These are phyloP conservation scores for Colletotrichum spinosum DNA, from an alignment of 2,329 filamentous ascomycete species.

Conservation along the genomic window DNA sequence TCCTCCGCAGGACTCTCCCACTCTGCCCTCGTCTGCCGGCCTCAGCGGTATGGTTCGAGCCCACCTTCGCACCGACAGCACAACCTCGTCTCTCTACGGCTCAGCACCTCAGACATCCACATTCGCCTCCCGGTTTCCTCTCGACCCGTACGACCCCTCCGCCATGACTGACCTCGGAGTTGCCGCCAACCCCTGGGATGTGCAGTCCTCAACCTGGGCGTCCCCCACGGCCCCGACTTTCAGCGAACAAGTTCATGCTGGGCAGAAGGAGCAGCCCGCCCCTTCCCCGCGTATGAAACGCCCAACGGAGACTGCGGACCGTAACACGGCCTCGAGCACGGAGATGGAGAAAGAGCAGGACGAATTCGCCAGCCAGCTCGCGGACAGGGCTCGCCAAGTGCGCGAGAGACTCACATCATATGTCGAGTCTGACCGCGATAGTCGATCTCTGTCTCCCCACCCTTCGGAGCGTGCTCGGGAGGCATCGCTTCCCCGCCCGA, in stretches of 20 bases:
- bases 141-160: constrained; percentile 46
- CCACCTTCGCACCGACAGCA: constrained; percentile 85
- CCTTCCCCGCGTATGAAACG: neutral
- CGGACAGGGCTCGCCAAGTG: constrained; percentile 73
- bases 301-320: constrained; percentile 7
- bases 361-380: constrained; percentile 80
- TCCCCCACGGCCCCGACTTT: constrained; percentile 35
- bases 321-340: constrained; percentile 20
- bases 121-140: constrained; percentile 53
- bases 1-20: constrained; percentile 77
- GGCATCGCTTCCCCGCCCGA: constrained; percentile 54
- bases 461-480: constrained; percentile 51
- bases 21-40: constrained; percentile 76
- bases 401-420: constrained; percentile 79
- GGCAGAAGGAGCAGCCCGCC: constrained; percentile 1
- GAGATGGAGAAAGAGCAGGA: constrained; percentile 68
- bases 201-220: constrained; percentile 40
- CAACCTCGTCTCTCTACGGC: constrained; percentile 82
- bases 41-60: constrained; percentile 86
- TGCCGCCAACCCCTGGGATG: constrained; percentile 59
- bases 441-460: constrained; percentile 55
- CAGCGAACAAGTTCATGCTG: constrained; percentile 10
- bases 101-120: constrained; percentile 52
- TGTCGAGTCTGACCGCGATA: constrained; percentile 66
- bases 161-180: constrained; percentile 47